Evolutionary conservation across 2,329 filamentous ascomycete species (phyloP).

Genomic region (Metarhizium guizhouense): DNA sequence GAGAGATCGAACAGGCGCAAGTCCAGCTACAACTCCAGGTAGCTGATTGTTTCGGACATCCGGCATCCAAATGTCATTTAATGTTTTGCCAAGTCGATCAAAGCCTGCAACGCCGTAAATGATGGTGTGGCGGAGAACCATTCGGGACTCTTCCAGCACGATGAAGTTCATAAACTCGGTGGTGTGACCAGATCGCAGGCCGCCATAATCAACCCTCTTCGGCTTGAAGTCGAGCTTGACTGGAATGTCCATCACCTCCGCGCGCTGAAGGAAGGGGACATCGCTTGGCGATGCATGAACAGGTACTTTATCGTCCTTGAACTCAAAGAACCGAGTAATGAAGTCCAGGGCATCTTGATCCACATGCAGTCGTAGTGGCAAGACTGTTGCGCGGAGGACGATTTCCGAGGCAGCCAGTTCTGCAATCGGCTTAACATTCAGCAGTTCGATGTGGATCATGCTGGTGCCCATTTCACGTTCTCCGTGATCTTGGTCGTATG

Average conservation of each 20-base stretch:
- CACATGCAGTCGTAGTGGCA: constrained; percentile 85
- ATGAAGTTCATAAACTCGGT: constrained; percentile 99
- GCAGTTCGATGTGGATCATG: constrained; percentile 83
- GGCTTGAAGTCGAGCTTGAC: constrained; percentile 93
- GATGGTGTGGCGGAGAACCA: constrained; percentile 81
- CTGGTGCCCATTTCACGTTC: constrained; percentile 76
- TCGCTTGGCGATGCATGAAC: constrained; percentile 55
- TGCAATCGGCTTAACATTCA: constrained; percentile 79
- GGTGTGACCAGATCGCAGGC: constrained; percentile 83
- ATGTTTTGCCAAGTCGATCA: constrained; percentile 75
- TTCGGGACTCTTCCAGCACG: constrained; percentile 77
- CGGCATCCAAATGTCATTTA: constrained; percentile 95
- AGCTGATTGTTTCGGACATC: constrained; percentile 87
- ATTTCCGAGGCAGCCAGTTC: constrained; percentile 84
- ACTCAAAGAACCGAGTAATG: constrained; percentile 94
- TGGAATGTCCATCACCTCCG: constrained; percentile 75
- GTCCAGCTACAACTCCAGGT: constrained; percentile 75
- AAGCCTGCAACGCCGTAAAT: constrained; percentile 89
- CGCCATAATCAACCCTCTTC: constrained; percentile 93
- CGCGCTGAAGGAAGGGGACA: constrained; percentile 77
- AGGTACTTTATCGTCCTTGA: constrained; percentile 67
- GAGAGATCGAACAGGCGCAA: constrained; percentile 81
- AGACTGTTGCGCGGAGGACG: constrained; percentile 66
- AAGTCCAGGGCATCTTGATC: constrained; percentile 98
- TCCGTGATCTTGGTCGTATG: constrained; percentile 82